These are phyloP conservation scores for Populus simonii DNA, from an alignment of 345 rosid genomes.

Conservation along the genomic window DNA sequence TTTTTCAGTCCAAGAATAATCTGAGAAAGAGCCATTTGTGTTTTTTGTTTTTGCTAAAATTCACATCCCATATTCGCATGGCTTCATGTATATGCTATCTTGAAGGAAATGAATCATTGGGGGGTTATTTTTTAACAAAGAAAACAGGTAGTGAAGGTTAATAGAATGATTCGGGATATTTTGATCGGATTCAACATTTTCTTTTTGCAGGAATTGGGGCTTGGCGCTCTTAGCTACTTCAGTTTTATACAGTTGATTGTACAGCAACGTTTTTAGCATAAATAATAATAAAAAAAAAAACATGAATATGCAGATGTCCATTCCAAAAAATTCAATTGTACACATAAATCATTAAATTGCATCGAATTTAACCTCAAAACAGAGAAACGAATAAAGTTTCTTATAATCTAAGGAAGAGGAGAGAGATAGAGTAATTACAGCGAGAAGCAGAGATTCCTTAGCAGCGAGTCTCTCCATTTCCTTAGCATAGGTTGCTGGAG, in stretches of 20 bases:
- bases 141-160: background rate
- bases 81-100: background rate
- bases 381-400: background rate
- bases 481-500: constrained; percentile 79
- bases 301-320: background rate
- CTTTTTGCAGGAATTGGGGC: background rate
- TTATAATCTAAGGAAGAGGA: background rate
- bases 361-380: background rate
- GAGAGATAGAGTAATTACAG: constrained; percentile 40
- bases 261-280: background rate
- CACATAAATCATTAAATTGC: background rate
- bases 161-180: background rate
- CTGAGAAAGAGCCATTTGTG: background rate
- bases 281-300: background rate
- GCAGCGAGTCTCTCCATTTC: constrained; percentile 98
- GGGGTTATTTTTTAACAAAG: background rate
- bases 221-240: background rate
- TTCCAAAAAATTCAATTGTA: background rate
- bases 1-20: background rate
- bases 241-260: background rate
- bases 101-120: background rate
- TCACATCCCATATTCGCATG: background rate
- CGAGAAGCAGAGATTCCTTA: constrained; percentile 88
- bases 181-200: background rate
- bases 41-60: background rate